phyloP scores from a whole-genome alignment of 108 stramenopile species.

The Seminavis robusta region DNA sequence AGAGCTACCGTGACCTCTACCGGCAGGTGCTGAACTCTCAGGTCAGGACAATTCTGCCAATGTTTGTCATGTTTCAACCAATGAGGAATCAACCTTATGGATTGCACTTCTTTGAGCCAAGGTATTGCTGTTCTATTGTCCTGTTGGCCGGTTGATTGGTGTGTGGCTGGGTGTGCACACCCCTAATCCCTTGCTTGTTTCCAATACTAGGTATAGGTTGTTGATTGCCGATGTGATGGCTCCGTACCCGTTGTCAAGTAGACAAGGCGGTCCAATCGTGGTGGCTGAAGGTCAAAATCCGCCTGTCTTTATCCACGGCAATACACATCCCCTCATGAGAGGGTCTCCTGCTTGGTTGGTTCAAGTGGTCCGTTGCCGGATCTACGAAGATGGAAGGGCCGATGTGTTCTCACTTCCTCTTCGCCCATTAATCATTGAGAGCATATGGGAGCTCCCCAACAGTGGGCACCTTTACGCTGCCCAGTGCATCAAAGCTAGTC shows the following conservation, averaged over 20 bases:
- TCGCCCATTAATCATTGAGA: conserved; percentile 49
- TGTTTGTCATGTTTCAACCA: conserved; percentile 47
- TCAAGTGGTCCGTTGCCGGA: conserved; percentile 31
- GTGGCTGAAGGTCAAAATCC: background rate
- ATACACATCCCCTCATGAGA: conserved; percentile 22
- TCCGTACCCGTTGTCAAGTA: conserved; percentile 21
- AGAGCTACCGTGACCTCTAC: conserved; percentile 34
- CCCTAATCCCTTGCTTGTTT: conserved; percentile 46
- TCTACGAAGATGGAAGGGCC: conserved; percentile 43
- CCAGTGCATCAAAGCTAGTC: conserved; percentile 17
- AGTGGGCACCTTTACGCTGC: conserved; percentile 48
- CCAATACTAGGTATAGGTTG: conserved; percentile 50
- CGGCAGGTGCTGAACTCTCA: conserved; percentile 29
- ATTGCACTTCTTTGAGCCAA: conserved; percentile 55
- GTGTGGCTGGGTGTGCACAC: no score
- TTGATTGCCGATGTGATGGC: conserved; percentile 56
- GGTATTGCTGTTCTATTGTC: no score
- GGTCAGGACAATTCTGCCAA: conserved; percentile 36
- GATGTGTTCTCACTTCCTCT: conserved; percentile 43
- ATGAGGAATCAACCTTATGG: conserved; percentile 37
- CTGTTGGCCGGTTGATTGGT: no score
- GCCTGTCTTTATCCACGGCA: conserved; percentile 54
- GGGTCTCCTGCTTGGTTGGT: conserved; percentile 44
- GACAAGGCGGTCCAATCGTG: conserved; percentile 38
- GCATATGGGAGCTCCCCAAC: conserved; percentile 34